These are phyloP conservation scores for Biscogniauxia marginata DNA, from an alignment of 2,329 filamentous ascomycete species.

Conservation along the genomic window DNA sequence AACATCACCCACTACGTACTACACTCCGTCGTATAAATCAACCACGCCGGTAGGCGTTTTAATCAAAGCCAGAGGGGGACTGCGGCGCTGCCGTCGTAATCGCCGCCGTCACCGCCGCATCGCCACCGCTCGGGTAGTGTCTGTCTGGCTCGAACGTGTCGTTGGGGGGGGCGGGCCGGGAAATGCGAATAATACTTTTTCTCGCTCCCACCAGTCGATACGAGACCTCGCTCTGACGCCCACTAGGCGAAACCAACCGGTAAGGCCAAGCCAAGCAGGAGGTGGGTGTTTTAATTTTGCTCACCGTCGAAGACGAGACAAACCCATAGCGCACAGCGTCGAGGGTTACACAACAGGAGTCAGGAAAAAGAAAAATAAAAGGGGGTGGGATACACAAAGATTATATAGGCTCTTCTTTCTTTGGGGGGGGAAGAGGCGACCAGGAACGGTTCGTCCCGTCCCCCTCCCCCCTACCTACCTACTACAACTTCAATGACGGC, in stretches of 20 bases:
- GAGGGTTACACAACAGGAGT: not conserved
- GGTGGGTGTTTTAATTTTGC: not conserved
- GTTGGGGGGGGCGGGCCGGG: too few relatives aligned
- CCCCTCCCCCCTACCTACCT: not conserved
- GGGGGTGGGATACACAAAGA: not conserved
- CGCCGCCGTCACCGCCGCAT: not conserved
- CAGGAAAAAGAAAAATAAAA: not conserved
- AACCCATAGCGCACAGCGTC: too few relatives aligned
- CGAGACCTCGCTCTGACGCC: too few relatives aligned
- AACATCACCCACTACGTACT: not conserved
- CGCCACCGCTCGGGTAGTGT: not conserved
- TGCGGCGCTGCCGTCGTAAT: too few relatives aligned
- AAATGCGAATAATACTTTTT: too few relatives aligned
- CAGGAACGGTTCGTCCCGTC: not conserved
- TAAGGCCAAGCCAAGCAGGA: not conserved
- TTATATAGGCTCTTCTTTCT: not conserved
- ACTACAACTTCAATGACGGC: not conserved
- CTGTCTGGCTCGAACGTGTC: not conserved
- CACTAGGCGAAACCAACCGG: too few relatives aligned
- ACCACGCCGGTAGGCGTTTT: not conserved
- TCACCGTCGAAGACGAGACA: not conserved
- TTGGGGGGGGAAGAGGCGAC: not conserved
- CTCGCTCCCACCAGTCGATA: not conserved
- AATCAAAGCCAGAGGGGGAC: not conserved
- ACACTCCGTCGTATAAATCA: not conserved